Conservation (phyloP, 129 eudicot species). For the Pulicaria dysenterica region DNA sequence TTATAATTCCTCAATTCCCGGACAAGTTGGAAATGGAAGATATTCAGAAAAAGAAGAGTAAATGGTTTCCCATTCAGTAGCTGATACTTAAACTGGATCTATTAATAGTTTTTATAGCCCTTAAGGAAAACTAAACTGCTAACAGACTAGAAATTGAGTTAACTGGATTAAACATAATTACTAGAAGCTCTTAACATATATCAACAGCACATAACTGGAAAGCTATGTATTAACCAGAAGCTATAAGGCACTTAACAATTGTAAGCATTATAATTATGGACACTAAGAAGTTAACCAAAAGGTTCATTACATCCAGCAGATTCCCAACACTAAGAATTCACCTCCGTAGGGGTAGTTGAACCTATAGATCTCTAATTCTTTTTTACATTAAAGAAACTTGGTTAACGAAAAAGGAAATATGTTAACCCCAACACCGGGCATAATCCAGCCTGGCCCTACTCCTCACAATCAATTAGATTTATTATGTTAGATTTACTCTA, state of each 20-base stretch:
- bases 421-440: background rate
- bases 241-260: background rate
- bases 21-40: no score
- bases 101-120: no score
- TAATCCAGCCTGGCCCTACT: background rate
- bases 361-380: background rate
- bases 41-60: no score
- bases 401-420: background rate
- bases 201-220: no score
- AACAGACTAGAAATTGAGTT: no score
- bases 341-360: background rate
- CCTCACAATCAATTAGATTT: background rate
- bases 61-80: no score
- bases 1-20: no score
- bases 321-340: background rate
- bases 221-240: background rate
- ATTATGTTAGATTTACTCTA: background rate
- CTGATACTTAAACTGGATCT: no score
- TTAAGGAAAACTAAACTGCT: no score
- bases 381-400: background rate
- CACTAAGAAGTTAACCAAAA: background rate
- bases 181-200: no score
- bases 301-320: background rate
- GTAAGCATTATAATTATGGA: background rate
- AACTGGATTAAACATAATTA: no score